These are phyloP conservation scores for Balansia obtecta DNA, from an alignment of 2,329 filamentous ascomycete genomes.

Conservation along the genomic window DNA sequence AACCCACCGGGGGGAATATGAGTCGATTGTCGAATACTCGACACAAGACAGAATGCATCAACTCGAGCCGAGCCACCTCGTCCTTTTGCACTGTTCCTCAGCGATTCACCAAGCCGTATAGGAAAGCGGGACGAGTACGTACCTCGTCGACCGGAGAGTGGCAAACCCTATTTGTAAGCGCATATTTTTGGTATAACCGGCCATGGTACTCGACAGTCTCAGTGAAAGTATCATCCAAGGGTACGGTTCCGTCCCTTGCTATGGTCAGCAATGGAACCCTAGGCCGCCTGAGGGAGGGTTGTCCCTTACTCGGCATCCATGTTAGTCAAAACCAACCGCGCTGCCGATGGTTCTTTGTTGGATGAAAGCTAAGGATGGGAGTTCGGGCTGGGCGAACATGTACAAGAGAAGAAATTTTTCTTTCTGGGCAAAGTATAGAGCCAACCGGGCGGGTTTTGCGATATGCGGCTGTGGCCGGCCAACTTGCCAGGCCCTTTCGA, in stretches of 20 bases:
- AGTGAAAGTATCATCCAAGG: conserved; percentile 45
- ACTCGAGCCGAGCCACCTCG: conserved; percentile 52
- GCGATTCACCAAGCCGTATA: neutral
- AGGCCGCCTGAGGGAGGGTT: neutral
- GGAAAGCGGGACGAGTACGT: conserved; percentile 12
- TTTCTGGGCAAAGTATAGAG: neutral
- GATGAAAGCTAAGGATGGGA: too few relatives aligned
- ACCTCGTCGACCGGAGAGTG: conserved; percentile 63
- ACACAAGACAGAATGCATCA: conserved; percentile 50
- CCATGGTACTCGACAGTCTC: conserved; percentile 49
- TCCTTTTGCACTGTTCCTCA: conserved; percentile 31
- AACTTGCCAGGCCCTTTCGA: neutral
- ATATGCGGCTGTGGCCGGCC: neutral
- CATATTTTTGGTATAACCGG: conserved; percentile 54
- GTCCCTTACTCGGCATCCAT: conserved; percentile 22
- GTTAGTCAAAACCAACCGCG: neutral
- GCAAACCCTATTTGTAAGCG: conserved; percentile 51
- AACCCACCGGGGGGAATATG: conserved; percentile 54
- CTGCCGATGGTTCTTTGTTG: too few relatives aligned
- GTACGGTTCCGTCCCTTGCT: conserved; percentile 34
- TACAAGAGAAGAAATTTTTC: neutral
- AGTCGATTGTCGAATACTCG: conserved; percentile 53
- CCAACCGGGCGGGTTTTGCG: conserved; percentile 1
- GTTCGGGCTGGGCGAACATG: neutral
- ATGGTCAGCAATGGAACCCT: neutral